A percentile compares a stretch with the other conserved stretches of the same genome.
These are phyloP conservation scores for Saccharomyces hybrid DNA, from an alignment of 1,139 yeast species.

Conservation along the genomic window DNA sequence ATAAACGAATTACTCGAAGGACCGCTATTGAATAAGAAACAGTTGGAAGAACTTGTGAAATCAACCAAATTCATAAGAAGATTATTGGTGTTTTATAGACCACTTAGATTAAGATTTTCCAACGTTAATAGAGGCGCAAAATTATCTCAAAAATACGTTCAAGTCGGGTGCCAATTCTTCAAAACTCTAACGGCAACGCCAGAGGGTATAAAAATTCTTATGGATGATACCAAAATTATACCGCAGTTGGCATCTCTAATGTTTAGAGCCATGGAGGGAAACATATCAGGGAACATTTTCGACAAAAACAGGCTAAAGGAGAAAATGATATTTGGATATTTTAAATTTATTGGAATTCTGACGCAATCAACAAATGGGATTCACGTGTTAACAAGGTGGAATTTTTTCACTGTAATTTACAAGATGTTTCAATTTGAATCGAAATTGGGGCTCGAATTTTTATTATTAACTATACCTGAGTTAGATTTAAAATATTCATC, in stretches of 20 bases:
- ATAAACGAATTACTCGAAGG: constrained; percentile 67
- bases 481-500: constrained; percentile 58
- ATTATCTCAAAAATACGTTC: constrained; percentile 47
- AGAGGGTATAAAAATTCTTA: constrained; percentile 61
- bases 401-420: constrained; percentile 70
- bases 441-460: constrained; percentile 49
- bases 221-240: constrained; percentile 61
- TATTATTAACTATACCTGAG: constrained; percentile 50
- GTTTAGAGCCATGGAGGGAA: constrained; percentile 51
- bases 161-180: constrained; percentile 67
- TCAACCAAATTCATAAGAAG: constrained; percentile 84
- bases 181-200: constrained; percentile 56
- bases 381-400: constrained; percentile 68
- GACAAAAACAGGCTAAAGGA: constrained; percentile 51
- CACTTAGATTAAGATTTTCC: constrained; percentile 82
- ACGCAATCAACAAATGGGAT: constrained; percentile 57
- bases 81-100: constrained; percentile 78
- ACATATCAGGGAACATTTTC: constrained; percentile 67
- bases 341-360: constrained; percentile 67
- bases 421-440: constrained; percentile 56
- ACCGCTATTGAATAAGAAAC: constrained; percentile 61
- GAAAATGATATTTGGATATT: constrained; percentile 70
- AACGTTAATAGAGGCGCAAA: constrained; percentile 46
- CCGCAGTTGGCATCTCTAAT: constrained; percentile 84
- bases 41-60: constrained; percentile 70